Evolutionary conservation across 352 stramenopile species (phyloP).

Genomic region (Phytophthora vignae): DNA sequence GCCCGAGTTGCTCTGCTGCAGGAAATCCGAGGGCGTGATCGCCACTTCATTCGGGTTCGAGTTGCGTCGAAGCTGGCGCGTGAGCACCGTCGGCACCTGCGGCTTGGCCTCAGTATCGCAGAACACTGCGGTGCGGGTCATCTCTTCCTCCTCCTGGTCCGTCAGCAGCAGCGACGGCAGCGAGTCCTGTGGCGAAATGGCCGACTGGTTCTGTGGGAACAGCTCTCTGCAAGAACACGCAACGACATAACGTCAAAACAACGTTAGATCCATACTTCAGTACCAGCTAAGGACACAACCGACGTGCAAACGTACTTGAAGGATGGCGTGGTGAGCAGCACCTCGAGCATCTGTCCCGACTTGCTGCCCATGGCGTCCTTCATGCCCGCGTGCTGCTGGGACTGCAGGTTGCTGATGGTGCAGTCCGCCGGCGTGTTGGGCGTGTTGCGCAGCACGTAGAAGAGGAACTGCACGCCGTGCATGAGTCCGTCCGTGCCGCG

Average conservation of each 20-base stretch:
- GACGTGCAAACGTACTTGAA: constrained; percentile 66
- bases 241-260: constrained; percentile 4
- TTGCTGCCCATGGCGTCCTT: constrained; percentile 89
- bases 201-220: constrained; percentile 52
- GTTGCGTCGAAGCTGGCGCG: constrained; percentile 53
- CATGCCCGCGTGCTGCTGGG: constrained; percentile 85
- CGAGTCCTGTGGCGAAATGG: constrained; percentile 45
- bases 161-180: constrained; percentile 68
- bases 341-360: constrained; percentile 85
- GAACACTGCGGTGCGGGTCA: constrained; percentile 76
- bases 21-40: constrained; percentile 69
- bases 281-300: constrained; percentile 1
- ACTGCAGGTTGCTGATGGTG: constrained; percentile 85
- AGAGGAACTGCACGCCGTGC: constrained; percentile 89
- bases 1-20: constrained; percentile 79
- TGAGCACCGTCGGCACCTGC: constrained; percentile 71
- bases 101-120: constrained; percentile 72
- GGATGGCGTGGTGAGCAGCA: constrained; percentile 81
- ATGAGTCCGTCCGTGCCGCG: constrained; percentile 83
- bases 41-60: constrained; percentile 52
- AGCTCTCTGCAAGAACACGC: constrained; percentile 45
- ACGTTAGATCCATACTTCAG: neutral
- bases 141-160: constrained; percentile 75
- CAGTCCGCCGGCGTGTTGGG: constrained; percentile 85
- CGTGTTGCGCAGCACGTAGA: constrained; percentile 87